Evolutionary conservation across 345 rosid species (phyloP), one percentile per base, ranked within the genome.

Genomic region (Euphorbia peplus): DNA sequence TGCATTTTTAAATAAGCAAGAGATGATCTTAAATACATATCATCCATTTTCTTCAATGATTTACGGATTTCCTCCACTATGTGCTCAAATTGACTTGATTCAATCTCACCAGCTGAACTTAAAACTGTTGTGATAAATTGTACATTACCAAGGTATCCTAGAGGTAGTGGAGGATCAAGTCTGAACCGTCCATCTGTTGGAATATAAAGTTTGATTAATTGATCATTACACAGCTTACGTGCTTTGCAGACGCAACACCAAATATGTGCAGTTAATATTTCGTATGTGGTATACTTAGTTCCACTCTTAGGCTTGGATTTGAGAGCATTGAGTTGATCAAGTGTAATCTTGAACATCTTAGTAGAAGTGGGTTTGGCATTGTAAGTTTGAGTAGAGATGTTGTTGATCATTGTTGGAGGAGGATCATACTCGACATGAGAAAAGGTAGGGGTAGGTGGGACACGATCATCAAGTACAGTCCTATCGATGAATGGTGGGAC

Each of bases 81-180:
- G 52, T 3, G 6, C 4, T 18, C 24, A 24, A 88, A 73, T 11
- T 63, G 58, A 29, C 83, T 75, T 26, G 67, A 72, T 24, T 7
- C 66, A 8, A 88, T 26, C 10, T 78, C 85, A 0, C 74, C 70
- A 0, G 76, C 14, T 10, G 8, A 11, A 0, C 70, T 72, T 13
- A 53, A 60, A 0, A 76, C 64, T 1, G 85, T 56, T 6, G 81
- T 66, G 3, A 61, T 70, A 51, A 80, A 84, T n/a, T 79, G 35
- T 4, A 67, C 83, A 25, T 85, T 84, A 21, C 90, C 86, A 5
- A 83, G 60, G 67, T 76, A 84, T 11, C 82, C 77, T 3, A 66
- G 30, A 14, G 88, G 86, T 5, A 85, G 66, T 19, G 81, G 69
- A 0, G 90, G 88, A 16, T 3, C 29, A 53, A 84, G 68, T 60